A percentile compares a stretch with the other conserved stretches of the same genome.
These are phyloP conservation scores for Cystofilobasidium bisporidii DNA, from an alignment of 768 basidiomycete species.

Conservation along the genomic window DNA sequence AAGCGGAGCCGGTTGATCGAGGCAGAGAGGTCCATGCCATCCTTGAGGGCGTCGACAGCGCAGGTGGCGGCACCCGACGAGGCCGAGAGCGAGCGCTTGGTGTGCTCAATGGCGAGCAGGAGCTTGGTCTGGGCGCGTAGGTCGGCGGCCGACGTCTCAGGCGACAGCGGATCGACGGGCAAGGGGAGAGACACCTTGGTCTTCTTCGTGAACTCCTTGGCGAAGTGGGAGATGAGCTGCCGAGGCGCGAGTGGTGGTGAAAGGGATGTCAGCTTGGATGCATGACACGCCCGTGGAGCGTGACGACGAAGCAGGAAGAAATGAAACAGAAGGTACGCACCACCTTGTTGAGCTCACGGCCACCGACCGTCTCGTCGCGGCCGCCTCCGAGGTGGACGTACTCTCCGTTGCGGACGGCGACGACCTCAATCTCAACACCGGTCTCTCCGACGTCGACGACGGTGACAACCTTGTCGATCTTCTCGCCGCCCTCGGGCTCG, in stretches of 20 bases:
- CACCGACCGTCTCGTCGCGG: constrained; percentile 40
- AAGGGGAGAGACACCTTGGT: constrained; percentile 65
- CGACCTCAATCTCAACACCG: constrained; percentile 37
- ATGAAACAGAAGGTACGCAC: constrained; percentile 51
- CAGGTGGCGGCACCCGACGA: constrained; percentile 78
- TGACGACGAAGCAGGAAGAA: too few species aligned
- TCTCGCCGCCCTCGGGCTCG: constrained; percentile 35
- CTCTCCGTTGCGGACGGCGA: constrained; percentile 39
- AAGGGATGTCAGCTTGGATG: too few species aligned
- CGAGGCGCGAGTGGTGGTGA: constrained; percentile 61
- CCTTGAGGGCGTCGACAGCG: constrained; percentile 87
- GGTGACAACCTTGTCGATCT: constrained; percentile 40
- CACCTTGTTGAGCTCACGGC: constrained; percentile 42
- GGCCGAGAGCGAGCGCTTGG: constrained; percentile 84
- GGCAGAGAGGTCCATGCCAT: constrained; percentile 80
- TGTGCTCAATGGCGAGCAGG: constrained; percentile 82
- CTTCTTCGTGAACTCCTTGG: constrained; percentile 94
- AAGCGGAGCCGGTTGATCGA: constrained; percentile 56
- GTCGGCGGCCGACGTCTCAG: constrained; percentile 41
- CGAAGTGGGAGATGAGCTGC: constrained; percentile 78
- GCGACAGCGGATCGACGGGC: constrained; percentile 43
- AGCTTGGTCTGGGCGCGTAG: constrained; percentile 88
- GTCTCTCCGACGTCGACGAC: constrained; percentile 43
- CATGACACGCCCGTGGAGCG: too few species aligned
- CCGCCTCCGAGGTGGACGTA: constrained; percentile 40